These are phyloP conservation scores for Schoenoplectus tabernaemontani DNA, from an alignment of 202 grass and related monocot genomes.

Conservation along the genomic window DNA sequence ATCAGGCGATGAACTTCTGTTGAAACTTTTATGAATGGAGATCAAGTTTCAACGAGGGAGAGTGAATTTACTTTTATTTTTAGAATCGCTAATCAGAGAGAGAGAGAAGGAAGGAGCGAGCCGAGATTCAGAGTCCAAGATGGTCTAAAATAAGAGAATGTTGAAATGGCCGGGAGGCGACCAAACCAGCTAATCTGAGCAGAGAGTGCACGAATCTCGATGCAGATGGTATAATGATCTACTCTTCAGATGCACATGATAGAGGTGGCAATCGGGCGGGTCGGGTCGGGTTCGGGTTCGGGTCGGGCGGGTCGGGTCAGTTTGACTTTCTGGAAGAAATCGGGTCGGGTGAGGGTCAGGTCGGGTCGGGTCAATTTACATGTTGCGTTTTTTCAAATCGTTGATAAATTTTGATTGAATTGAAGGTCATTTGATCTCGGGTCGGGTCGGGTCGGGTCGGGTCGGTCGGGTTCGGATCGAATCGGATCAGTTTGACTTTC, in stretches of 20 bases:
- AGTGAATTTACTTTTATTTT: constrained; percentile 10
- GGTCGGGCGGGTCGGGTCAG: no score
- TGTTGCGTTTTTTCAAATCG: no score
- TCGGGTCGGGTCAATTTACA: no score
- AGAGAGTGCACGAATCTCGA: constrained; percentile 16
- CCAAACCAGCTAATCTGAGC: not conserved
- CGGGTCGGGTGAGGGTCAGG: no score
- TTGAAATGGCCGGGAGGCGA: not conserved
- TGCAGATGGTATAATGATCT: not conserved
- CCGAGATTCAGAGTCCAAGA: not conserved
- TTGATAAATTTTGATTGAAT: no score
- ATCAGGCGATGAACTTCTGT: not conserved
- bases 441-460: no score
- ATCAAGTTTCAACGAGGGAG: not conserved
- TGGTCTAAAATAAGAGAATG: constrained; percentile 1
- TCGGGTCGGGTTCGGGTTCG: no score
- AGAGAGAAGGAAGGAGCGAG: not conserved
- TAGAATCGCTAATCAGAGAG: constrained; percentile 14
- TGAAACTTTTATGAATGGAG: not conserved
- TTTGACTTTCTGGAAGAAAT: no score
- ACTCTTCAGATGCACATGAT: not conserved
- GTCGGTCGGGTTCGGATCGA: no score
- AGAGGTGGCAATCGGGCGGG: no score
- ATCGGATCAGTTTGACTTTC: no score
- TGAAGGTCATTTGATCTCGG: no score